Conservation (phyloP, 495 filamentous ascomycete genomes). For the Aspergillus nidulans region DNA sequence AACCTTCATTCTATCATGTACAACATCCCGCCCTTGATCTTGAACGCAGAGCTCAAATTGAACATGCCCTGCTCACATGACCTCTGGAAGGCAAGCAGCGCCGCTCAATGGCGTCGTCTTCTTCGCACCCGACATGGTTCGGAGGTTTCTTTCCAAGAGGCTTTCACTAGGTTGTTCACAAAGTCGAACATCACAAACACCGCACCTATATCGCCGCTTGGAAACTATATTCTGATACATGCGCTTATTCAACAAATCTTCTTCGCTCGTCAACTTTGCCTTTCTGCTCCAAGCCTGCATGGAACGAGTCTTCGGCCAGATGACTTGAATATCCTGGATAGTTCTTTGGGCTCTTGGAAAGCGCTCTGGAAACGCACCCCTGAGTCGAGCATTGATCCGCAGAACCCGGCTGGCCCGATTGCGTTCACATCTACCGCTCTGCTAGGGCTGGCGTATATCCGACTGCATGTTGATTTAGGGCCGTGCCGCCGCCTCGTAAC, state of each 20-base stretch:
- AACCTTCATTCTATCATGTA: constrained; percentile 53
- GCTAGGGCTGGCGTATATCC: constrained; percentile 51
- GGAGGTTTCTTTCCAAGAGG: constrained; percentile 45
- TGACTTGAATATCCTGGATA: constrained; percentile 39
- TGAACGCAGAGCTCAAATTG: constrained; percentile 47
- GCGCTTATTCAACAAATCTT: constrained; percentile 52
- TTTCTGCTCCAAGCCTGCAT: constrained; percentile 40
- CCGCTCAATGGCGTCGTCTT: constrained; percentile 42
- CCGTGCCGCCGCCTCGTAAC: constrained; percentile 44
- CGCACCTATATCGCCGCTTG: constrained; percentile 48
- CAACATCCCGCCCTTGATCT: constrained; percentile 49
- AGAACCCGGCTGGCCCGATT: constrained; percentile 49
- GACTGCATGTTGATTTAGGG: constrained; percentile 46
- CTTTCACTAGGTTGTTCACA: constrained; percentile 44
- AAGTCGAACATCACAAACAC: constrained; percentile 36
- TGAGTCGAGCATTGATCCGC: constrained; percentile 51
- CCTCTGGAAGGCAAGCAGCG: constrained; percentile 48
- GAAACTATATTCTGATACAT: constrained; percentile 52
- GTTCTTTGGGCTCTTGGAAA: constrained; percentile 48
- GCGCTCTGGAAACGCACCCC: constrained; percentile 48
- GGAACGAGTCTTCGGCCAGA: constrained; percentile 43
- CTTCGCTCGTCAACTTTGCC: constrained; percentile 45
- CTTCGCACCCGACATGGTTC: constrained; percentile 33
- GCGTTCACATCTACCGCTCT: constrained; percentile 53
- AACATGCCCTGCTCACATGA: constrained; percentile 48